A percentile compares a stretch with the other conserved stretches of the same genome.
phyloP scores from a whole-genome alignment of 2,329 filamentous ascomycete species.

The Lachnellula suecica region DNA sequence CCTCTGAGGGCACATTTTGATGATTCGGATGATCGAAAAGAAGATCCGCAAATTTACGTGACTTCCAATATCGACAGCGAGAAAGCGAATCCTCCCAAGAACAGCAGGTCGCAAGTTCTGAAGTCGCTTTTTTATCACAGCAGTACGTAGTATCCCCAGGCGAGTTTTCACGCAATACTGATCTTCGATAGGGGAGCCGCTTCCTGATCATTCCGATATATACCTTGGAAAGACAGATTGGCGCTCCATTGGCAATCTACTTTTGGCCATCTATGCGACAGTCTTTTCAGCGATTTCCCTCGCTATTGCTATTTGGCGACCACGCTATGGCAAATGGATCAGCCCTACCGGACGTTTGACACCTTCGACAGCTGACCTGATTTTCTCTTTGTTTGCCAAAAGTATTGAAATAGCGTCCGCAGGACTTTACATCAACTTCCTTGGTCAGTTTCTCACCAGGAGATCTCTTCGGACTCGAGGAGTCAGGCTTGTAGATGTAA shows the following conservation, averaged over 20 bases:
- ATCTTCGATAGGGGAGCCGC: conserved; percentile 1
- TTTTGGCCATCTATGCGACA: conserved; percentile 11
- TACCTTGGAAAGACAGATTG: conserved; percentile 10
- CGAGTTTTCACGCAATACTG: background rate
- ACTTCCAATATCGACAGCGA: background rate
- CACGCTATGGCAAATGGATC: conserved; percentile 12
- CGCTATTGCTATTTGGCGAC: conserved; percentile 8
- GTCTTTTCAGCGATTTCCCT: conserved; percentile 5
- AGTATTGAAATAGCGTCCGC: conserved; percentile 8
- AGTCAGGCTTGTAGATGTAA: conserved; percentile 3
- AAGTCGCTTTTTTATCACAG: conserved; percentile 2
- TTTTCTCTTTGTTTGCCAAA: conserved; percentile 8
- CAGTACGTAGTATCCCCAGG: background rate
- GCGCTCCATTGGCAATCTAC: conserved; percentile 10
- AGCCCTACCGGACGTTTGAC: conserved; percentile 2
- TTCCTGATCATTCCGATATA: conserved; percentile 8
- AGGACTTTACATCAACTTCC: conserved; percentile 8
- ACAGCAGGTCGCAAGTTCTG: background rate
- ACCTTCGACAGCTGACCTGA: conserved; percentile 6
- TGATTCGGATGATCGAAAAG: conserved; percentile 4
- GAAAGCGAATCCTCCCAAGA: background rate
- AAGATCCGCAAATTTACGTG: background rate
- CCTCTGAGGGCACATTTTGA: conserved; percentile 6
- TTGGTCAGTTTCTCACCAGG: conserved; percentile 9
- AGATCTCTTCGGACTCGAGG: conserved; percentile 7